phyloP scores from a whole-genome alignment of 2,329 filamentous ascomycete species.

The Calonectria hawksworthii region DNA sequence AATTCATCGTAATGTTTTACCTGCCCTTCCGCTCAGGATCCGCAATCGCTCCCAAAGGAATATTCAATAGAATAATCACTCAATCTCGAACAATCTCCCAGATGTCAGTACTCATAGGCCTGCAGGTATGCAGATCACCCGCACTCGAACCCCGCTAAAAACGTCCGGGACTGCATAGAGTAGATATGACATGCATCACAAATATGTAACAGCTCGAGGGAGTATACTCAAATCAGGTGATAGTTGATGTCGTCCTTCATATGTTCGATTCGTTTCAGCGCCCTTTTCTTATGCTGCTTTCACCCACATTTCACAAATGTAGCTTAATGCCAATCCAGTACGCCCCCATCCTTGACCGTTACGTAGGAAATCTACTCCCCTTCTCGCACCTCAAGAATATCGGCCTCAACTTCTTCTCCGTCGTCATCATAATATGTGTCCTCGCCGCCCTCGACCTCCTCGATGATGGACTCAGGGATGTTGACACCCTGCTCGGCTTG shows the following conservation, averaged over 20 bases:
- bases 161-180: slow-evolving; percentile 4
- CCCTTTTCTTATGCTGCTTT: slow-evolving; percentile 12
- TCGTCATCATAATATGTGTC: slow-evolving; percentile 49
- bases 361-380: slow-evolving; percentile 42
- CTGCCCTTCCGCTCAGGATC: background rate
- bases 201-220: background rate
- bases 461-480: slow-evolving; percentile 39
- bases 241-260: background rate
- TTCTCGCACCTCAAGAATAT: slow-evolving; percentile 54
- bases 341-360: slow-evolving; percentile 18
- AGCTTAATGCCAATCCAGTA: slow-evolving; percentile 15
- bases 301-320: slow-evolving; percentile 4
- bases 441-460: slow-evolving; percentile 49
- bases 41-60: background rate
- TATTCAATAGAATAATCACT: background rate
- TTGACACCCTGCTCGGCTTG: slow-evolving; percentile 52
- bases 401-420: slow-evolving; percentile 49
- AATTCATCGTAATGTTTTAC: background rate
- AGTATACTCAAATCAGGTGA: background rate
- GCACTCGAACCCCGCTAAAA: slow-evolving; percentile 13
- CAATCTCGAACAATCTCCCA: background rate
- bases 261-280: slow-evolving; percentile 12
- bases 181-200: slow-evolving; percentile 17
- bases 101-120: background rate
- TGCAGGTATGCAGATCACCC: slow-evolving; percentile 29